Conservation (phyloP, 2,329 filamentous ascomycete species). For the Huntiella moniliformis region DNA sequence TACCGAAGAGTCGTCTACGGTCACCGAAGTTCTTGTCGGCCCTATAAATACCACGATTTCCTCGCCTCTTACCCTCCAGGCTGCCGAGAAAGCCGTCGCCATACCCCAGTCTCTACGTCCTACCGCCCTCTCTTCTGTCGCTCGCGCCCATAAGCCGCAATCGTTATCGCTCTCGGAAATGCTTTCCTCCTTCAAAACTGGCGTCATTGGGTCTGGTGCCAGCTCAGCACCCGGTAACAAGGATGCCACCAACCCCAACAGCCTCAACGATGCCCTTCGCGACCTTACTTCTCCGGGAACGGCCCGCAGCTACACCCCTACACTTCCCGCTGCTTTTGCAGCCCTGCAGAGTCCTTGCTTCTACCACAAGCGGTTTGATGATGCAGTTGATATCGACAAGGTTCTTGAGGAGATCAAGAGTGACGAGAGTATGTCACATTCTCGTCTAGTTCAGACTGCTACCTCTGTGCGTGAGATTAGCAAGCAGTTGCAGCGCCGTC, state of each 20-base stretch:
- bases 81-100: constrained; percentile 9
- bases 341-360: constrained; percentile 84
- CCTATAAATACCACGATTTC: constrained; percentile 10
- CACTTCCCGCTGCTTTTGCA: constrained; percentile 30
- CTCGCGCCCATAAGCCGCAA: constrained; percentile 41
- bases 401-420: constrained; percentile 86
- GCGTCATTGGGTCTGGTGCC: constrained; percentile 17
- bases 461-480: constrained; percentile 90
- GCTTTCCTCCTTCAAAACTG: constrained; percentile 24
- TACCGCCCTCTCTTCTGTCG: constrained; percentile 55
- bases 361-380: constrained; percentile 93
- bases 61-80: constrained; percentile 15
- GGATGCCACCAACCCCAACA: constrained; percentile 19
- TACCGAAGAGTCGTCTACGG: neutral
- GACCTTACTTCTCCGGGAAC: constrained; percentile 24
- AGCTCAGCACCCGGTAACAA: constrained; percentile 21
- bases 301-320: constrained; percentile 17
- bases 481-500: constrained; percentile 79
- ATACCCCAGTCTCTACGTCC: constrained; percentile 37
- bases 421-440: constrained; percentile 82
- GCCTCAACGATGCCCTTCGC: constrained; percentile 41
- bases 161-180: constrained; percentile 43
- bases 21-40: neutral
- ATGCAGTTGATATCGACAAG: constrained; percentile 84
- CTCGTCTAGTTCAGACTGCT: constrained; percentile 82